Evolutionary conservation across 2,329 filamentous ascomycete genomes (phyloP).

Genomic region (Amauroascus niger): DNA sequence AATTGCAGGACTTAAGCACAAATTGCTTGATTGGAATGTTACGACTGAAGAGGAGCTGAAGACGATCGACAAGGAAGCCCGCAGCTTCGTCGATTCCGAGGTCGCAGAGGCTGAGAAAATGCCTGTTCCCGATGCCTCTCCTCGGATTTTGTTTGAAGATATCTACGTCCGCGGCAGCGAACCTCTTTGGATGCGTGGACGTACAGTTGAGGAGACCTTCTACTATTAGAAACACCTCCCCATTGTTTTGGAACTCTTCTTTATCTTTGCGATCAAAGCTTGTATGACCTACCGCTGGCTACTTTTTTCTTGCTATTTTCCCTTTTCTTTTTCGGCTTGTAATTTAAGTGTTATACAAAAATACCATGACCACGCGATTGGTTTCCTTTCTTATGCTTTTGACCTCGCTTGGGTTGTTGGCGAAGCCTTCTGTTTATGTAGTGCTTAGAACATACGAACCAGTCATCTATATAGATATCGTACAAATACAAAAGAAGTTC

Average conservation of each 20-base stretch:
- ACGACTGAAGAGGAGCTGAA: slow-evolving; percentile 92
- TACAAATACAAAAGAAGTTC: slow-evolving; percentile 6
- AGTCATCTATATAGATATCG: not conserved
- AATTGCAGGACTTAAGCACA: slow-evolving; percentile 95
- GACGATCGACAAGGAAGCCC: slow-evolving; percentile 86
- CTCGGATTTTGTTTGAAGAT: slow-evolving; percentile 86
- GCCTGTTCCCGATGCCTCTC: slow-evolving; percentile 64
- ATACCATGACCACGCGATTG: slow-evolving; percentile 1
- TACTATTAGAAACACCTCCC: slow-evolving; percentile 47
- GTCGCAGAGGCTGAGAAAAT: slow-evolving; percentile 85
- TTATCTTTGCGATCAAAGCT: not conserved
- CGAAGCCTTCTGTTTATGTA: not conserved
- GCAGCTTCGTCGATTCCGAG: slow-evolving; percentile 75
- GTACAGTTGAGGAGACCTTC: slow-evolving; percentile 85
- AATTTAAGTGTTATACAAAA: slow-evolving; percentile 10
- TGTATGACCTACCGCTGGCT: slow-evolving; percentile 6
- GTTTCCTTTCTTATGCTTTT: not conserved
- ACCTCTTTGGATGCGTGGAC: slow-evolving; percentile 77
- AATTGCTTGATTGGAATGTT: slow-evolving; percentile 92
- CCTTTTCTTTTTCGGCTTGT: slow-evolving; percentile 3
- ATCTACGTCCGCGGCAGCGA: slow-evolving; percentile 86
- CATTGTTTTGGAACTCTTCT: not conserved
- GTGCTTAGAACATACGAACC: not conserved
- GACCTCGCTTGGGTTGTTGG: not conserved
- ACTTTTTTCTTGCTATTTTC: not conserved